Conservation (phyloP, 306 rosid genomes). For the Dalbergia cochinchinensis region DNA sequence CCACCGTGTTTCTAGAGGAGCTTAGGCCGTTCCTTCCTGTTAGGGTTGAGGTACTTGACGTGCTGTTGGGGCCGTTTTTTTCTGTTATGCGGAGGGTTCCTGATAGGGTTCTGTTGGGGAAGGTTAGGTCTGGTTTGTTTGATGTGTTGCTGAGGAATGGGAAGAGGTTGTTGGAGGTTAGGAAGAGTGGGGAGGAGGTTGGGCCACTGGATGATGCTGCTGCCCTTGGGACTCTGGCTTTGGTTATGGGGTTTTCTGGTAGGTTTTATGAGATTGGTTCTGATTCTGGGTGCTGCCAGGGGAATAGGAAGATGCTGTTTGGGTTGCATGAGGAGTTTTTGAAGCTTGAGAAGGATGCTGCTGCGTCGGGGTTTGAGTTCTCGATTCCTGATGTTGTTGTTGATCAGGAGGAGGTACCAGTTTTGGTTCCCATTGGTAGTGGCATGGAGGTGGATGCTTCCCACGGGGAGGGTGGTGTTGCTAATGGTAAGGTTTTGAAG, state of each 20-base stretch:
- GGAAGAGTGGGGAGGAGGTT: constrained; percentile 65
- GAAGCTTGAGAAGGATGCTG: constrained; percentile 83
- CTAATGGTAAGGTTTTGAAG: constrained; percentile 54
- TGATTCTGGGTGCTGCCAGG: constrained; percentile 77
- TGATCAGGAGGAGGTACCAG: constrained; percentile 59
- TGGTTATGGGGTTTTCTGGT: constrained; percentile 64
- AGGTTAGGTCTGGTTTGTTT: constrained; percentile 73
- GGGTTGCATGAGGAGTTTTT: constrained; percentile 71
- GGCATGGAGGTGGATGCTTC: constrained; percentile 47
- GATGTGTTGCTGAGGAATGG: constrained; percentile 66
- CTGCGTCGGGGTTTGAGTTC: constrained; percentile 61
- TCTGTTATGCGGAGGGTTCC: constrained; percentile 55
- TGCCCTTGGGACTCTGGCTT: constrained; percentile 62
- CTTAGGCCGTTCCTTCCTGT: constrained; percentile 79
- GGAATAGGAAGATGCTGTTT: constrained; percentile 80
- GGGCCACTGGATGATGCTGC: constrained; percentile 53
- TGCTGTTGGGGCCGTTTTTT: constrained; percentile 64
- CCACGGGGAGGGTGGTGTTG: constrained; percentile 11
- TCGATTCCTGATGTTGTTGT: constrained; percentile 55
- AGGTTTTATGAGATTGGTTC: constrained; percentile 83
- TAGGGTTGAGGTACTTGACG: constrained; percentile 51
- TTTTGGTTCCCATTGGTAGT: constrained; percentile 61
- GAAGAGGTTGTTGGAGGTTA: constrained; percentile 66
- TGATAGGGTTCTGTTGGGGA: constrained; percentile 77
- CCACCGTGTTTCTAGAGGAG: constrained; percentile 81